Conservation (phyloP, 1,284 basidiomycete species). For the Ceraceosorus guamensis region DNA sequence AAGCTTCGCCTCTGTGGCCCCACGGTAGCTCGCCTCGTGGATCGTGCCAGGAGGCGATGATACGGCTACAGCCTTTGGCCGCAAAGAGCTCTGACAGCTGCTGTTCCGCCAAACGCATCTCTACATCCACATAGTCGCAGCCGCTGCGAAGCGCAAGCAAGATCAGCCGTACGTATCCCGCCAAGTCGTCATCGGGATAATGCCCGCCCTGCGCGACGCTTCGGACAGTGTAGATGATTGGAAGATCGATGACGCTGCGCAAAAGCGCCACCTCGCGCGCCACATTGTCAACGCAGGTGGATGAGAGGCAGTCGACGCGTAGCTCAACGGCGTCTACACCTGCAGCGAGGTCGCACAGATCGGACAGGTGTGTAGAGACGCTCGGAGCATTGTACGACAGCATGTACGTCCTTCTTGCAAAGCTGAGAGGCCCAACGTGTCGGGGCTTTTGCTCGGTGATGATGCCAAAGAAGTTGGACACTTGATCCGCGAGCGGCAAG, state of each 20-base stretch:
- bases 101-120: slow-evolving; percentile 67
- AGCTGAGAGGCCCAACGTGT: slow-evolving; percentile 55
- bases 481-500: slow-evolving; percentile 49
- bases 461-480: slow-evolving; percentile 73
- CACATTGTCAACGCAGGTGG: slow-evolving; percentile 61
- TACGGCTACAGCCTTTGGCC: slow-evolving; percentile 65
- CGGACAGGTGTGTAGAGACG: slow-evolving; percentile 62
- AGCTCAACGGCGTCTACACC: slow-evolving; percentile 90
- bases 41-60: slow-evolving; percentile 92
- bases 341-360: slow-evolving; percentile 65
- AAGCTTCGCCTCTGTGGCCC: too few species aligned
- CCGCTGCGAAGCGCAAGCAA: slow-evolving; percentile 71
- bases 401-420: slow-evolving; percentile 63
- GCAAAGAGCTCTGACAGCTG: slow-evolving; percentile 59
- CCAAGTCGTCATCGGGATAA: slow-evolving; percentile 71
- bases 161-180: slow-evolving; percentile 71
- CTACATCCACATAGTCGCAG: slow-evolving; percentile 88
- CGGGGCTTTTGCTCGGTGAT: slow-evolving; percentile 70
- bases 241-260: slow-evolving; percentile 68
- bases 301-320: slow-evolving; percentile 78
- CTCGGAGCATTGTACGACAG: slow-evolving; percentile 87
- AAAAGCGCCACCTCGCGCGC: slow-evolving; percentile 72
- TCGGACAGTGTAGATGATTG: slow-evolving; percentile 85
- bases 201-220: slow-evolving; percentile 82
- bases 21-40: slow-evolving; percentile 79